Percentiles rank a stretch among this genome's conserved stretches.
These are phyloP conservation scores for Fibroporia radiculosa DNA, from an alignment of 768 basidiomycete species.

Conservation along the genomic window DNA sequence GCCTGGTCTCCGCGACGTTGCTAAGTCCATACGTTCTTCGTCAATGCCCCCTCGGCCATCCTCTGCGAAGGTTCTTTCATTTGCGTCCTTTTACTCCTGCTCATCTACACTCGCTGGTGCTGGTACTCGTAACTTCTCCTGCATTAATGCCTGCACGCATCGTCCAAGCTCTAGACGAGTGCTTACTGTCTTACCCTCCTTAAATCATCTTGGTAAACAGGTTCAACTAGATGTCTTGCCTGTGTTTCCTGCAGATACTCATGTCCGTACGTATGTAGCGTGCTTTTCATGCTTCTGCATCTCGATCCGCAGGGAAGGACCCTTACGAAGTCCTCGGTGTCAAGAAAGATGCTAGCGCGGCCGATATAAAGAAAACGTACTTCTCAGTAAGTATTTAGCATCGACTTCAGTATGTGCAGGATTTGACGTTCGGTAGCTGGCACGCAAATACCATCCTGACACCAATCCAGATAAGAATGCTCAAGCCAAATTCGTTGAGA, in stretches of 20 bases:
- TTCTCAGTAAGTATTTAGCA: constrained; percentile 62
- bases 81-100: constrained; percentile 7
- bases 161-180: background rate
- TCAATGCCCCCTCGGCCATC: constrained; percentile 32
- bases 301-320: constrained; percentile 54
- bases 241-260: background rate
- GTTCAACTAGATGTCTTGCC: constrained; percentile 4
- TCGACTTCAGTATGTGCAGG: constrained; percentile 7
- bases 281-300: constrained; percentile 61
- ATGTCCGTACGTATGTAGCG: constrained; percentile 41
- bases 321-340: constrained; percentile 93
- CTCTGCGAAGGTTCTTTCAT: constrained; percentile 17
- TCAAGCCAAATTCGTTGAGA: constrained; percentile 91
- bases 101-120: background rate
- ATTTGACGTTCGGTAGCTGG: constrained; percentile 53
- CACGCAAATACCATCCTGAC: constrained; percentile 97
- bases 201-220: constrained; percentile 4
- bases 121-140: constrained; percentile 7
- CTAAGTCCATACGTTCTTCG: background rate
- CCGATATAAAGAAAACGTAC: constrained; percentile 97
- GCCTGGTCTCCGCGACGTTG: background rate
- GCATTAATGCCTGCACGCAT: background rate
- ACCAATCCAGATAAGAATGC: constrained; percentile 90
- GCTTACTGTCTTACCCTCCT: constrained; percentile 1
- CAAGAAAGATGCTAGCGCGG: constrained; percentile 66